phyloP scores from a whole-genome alignment of 352 stramenopile species.

The Phytophthora pseudosyringae region DNA sequence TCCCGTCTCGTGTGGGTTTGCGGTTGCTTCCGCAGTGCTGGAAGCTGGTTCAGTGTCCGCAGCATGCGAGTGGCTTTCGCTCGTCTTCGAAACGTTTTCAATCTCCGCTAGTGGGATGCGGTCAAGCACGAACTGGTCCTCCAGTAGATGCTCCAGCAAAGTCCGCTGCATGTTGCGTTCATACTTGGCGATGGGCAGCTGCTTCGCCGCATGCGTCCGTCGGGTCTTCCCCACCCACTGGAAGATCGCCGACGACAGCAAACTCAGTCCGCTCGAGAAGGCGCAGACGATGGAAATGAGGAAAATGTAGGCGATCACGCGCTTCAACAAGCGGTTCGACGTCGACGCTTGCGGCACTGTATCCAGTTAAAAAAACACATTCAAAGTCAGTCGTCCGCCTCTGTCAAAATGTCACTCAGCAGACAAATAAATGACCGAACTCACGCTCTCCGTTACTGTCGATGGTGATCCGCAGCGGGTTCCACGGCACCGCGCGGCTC shows the following conservation, averaged over 20 bases:
- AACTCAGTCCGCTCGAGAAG: constrained; percentile 76
- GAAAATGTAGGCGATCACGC: constrained; percentile 76
- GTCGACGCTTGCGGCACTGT: constrained; percentile 61
- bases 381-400: not conserved
- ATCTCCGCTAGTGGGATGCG: constrained; percentile 49
- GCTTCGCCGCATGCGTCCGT: constrained; percentile 58
- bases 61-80: not conserved
- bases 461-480: constrained; percentile 63
- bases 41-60: constrained; percentile 7
- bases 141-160: constrained; percentile 52
- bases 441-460: constrained; percentile 64
- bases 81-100: constrained; percentile 24
- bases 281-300: constrained; percentile 81
- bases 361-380: constrained; percentile 12
- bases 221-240: constrained; percentile 64
- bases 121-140: constrained; percentile 58
- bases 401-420: not conserved
- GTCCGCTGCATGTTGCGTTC: constrained; percentile 53
- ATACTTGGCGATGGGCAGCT: constrained; percentile 66
- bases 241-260: constrained; percentile 73
- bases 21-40: not conserved
- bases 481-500: constrained; percentile 52
- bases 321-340: constrained; percentile 70
- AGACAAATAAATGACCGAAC: constrained; percentile 11
- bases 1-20: constrained; percentile 7